phyloP scores from a whole-genome alignment of 2,329 filamentous ascomycete genomes.

The Fusarium fujikuroi region DNA sequence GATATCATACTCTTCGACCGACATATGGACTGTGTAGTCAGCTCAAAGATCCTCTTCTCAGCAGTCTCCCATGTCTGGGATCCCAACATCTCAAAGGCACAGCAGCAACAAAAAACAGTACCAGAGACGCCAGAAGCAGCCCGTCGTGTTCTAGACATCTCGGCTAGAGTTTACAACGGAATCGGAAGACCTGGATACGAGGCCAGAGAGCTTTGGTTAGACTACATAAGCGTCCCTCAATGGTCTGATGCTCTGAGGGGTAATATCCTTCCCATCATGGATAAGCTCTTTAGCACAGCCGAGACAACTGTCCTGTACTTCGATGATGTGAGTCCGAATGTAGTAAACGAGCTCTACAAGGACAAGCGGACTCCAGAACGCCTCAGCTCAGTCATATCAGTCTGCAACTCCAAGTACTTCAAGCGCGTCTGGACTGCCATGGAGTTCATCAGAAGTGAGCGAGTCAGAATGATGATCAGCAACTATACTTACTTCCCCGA shows the following conservation, averaged over 20 bases:
- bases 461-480: background rate
- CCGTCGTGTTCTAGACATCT: background rate
- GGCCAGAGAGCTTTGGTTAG: background rate
- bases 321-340: background rate
- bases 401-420: conserved; percentile 3
- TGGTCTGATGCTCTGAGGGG: background rate
- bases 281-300: background rate
- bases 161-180: background rate
- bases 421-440: background rate
- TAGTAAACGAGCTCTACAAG: background rate
- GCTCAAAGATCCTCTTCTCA: background rate
- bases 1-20: background rate
- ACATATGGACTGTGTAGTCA: background rate
- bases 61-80: background rate
- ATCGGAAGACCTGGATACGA: background rate
- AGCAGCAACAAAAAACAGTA: background rate
- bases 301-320: background rate
- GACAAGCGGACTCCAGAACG: background rate
- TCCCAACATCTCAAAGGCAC: background rate
- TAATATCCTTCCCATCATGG: background rate
- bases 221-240: background rate
- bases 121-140: background rate
- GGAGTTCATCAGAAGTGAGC: background rate
- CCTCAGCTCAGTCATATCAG: background rate
- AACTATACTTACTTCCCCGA: background rate